phyloP scores from a whole-genome alignment of 75 land plant species.

The Picea sitchensis region DNA sequence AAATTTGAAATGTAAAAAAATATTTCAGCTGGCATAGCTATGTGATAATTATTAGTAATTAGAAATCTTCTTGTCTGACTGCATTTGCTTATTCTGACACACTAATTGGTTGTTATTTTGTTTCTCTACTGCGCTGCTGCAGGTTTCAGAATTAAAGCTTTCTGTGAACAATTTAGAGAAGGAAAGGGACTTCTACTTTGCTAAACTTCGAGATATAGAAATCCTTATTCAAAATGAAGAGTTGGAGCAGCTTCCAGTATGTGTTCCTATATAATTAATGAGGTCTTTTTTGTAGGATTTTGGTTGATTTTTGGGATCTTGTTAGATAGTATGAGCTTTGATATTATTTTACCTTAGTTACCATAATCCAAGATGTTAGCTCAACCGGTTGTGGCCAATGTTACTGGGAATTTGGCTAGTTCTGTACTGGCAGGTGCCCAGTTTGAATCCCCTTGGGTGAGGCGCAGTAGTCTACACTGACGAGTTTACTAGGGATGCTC shows the following conservation, averaged over 20 bases:
- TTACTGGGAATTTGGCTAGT: no score
- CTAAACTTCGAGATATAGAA: constrained; percentile 82
- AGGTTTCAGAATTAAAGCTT: constrained; percentile 66
- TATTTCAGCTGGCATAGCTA: background rate
- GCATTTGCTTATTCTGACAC: background rate
- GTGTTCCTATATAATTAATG: background rate
- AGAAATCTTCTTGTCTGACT: background rate
- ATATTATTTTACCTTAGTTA: no score
- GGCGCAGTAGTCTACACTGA: no score
- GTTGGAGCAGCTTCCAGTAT: constrained; percentile 58
- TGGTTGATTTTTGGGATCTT: background rate
- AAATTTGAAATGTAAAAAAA: background rate
- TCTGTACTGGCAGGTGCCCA: no score
- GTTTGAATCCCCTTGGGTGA: no score
- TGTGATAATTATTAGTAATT: no score
- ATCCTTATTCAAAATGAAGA: constrained; percentile 78
- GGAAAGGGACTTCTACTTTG: constrained; percentile 90
- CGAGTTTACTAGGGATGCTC: no score
- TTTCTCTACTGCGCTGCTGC: constrained; percentile 6
- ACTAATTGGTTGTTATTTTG: background rate
- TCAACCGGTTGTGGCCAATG: no score
- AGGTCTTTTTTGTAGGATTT: background rate
- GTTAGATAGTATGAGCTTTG: background rate
- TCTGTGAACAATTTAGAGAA: constrained; percentile 75
- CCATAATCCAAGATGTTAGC: no score